A percentile compares a stretch with the other conserved stretches of the same genome.
Evolutionary conservation across 768 basidiomycete genomes (phyloP).

Genomic region (Hypholoma sublateritium): DNA sequence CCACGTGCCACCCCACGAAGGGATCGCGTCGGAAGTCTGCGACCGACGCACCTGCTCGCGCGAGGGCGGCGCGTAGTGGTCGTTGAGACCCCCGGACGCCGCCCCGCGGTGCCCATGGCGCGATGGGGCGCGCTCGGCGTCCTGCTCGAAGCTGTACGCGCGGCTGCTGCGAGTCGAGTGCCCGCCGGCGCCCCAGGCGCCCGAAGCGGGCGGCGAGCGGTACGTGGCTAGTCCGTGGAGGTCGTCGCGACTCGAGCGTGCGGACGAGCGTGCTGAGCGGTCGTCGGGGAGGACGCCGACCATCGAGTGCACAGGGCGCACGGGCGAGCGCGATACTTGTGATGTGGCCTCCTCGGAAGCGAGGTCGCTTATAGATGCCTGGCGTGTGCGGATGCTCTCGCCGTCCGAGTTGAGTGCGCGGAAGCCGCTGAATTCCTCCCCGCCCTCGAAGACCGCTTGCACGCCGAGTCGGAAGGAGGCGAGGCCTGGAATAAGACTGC

Average conservation of each 20-base stretch:
- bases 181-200: neutral
- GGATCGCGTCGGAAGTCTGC: neutral
- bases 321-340: slow-evolving; percentile 14
- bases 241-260: neutral
- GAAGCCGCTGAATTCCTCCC: slow-evolving; percentile 1
- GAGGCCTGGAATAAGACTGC: slow-evolving; percentile 18
- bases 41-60: neutral
- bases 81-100: neutral
- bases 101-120: neutral
- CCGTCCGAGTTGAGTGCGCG: slow-evolving; percentile 10
- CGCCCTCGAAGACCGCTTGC: neutral
- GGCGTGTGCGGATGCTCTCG: slow-evolving; percentile 12
- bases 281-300: slow-evolving; percentile 22
- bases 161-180: neutral
- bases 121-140: neutral
- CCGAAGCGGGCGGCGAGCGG: neutral
- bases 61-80: neutral
- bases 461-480: slow-evolving; percentile 5
- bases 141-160: neutral
- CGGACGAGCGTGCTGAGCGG: neutral
- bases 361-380: slow-evolving; percentile 13
- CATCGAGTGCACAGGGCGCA: slow-evolving; percentile 20
- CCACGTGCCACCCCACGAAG: neutral
- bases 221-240: neutral
- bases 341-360: slow-evolving; percentile 1